Conservation (phyloP, 1,139 yeast species). For the Pichia sp. region DNA sequence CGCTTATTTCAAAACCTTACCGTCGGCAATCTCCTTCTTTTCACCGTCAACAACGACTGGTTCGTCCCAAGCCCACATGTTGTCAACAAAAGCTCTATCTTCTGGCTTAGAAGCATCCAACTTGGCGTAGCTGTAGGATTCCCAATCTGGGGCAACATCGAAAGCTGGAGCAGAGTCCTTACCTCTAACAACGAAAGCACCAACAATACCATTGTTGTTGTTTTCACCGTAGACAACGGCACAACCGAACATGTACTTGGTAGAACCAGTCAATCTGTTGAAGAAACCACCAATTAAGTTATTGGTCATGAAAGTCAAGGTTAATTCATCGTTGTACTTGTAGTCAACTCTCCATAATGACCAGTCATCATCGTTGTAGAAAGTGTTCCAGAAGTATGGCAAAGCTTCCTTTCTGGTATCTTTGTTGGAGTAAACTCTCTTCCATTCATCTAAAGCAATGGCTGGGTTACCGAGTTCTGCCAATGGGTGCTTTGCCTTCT, state of each 20-base stretch:
- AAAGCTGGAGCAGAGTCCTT: conserved; percentile 88
- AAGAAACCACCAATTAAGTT: conserved; percentile 98
- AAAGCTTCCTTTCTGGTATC: conserved; percentile 92
- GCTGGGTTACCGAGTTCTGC: conserved; percentile 71
- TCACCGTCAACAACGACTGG: conserved; percentile 65
- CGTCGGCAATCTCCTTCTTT: conserved; percentile 68
- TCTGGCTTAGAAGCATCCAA: conserved; percentile 64
- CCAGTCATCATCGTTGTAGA: conserved; percentile 90
- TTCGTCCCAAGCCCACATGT: conserved; percentile 85
- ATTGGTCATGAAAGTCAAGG: conserved; percentile 96
- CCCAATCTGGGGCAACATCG: conserved; percentile 99
- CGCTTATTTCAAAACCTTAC: conserved; percentile 72
- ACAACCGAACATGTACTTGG: conserved; percentile 92
- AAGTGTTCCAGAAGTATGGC: conserved; percentile 96
- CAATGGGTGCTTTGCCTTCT: conserved; percentile 90
- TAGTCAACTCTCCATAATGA: conserved; percentile 93
- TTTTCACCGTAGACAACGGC: conserved; percentile 96
- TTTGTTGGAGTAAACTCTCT: conserved; percentile 94
- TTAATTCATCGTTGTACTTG: conserved; percentile 97
- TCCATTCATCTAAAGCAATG: conserved; percentile 86
- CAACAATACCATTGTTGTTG: conserved; percentile 96
- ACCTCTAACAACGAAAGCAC: conserved; percentile 94
- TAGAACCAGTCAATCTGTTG: conserved; percentile 87
- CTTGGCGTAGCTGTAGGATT: conserved; percentile 67
- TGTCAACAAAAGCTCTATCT: conserved; percentile 64